Evolutionary conservation across 148 eudicot genomes (phyloP), one percentile per base, ranked within the genome.

Genomic region (Gaultheria prostrata): DNA sequence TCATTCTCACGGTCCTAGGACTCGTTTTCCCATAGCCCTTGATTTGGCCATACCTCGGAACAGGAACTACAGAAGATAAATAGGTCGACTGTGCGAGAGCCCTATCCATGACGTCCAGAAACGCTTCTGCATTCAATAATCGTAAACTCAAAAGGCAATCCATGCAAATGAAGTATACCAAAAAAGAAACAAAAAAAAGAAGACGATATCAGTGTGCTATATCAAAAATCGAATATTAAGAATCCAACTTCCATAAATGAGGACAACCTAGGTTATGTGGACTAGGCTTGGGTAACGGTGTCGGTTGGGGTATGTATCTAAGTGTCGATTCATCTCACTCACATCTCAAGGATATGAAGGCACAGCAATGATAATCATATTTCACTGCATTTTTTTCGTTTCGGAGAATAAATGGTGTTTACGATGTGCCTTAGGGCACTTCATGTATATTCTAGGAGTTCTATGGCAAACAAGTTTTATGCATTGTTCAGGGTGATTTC

Each of bases 81-180:
- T 87, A 89, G n/a, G 92, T 85, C 0, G 82, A 90, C 78, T 93
- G 98, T 84, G 93, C 88, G 63, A 95, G 82, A 84, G 97, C 93
- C 83, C 93, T 90, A 26, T 94, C 97, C 98, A 96, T 96, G 88
- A 82, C 80, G 91, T 50, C 89, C 81, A 84, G 83, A 71, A 82
- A 80, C 70, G 32, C 59, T 65, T 61, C 92, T 91, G 90, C 90
- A 89, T 57, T 61, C 39, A 20, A 33, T 63, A 30, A 63, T 14
- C 24, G 48, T 5, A 72, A 53, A 71, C 24, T 63, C 75, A 49
- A 49, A 59, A 39, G 13, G 30, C 28, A 70, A 81, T 49, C 28
- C 30, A 81, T 30, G 8, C 28, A 57, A 35, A 69, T 32, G 10
- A 49, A 81, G 14, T 48, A 39, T 69, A 8, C 57, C 57, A 2